Base-by-base conservation (phyloP, 345 rosid genomes). In the Bruguiera sexangula region DNA sequence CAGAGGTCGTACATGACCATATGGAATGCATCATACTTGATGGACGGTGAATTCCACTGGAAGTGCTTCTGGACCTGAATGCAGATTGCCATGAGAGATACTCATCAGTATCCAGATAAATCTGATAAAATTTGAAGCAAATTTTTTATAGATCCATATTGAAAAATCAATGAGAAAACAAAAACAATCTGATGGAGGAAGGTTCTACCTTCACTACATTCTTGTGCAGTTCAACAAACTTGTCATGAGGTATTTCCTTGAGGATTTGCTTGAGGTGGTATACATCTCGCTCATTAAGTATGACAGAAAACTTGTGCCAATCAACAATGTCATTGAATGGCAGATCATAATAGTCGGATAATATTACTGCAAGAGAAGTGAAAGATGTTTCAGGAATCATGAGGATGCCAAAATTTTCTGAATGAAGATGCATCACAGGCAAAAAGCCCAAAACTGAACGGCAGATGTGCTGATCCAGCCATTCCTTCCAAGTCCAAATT, bases 1-100 rank as follows among this genome's bases (percentile, higher is more conserved):
- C 99, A 96, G 48, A 96, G 86, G 55, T 96, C 98, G 58, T 86
- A 89, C 90, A 96, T 90, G 71, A 92, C 89, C 98, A 92, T 92
- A 76, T 96, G 97, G 79, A 96, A 96, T 57, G 96, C 93, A 59
- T 92, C 99, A 5, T 74, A 83, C 72, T 82, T 84, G 54, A 86
- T 19, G 0, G 99, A 89, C 16, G 98, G 96, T 37, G 95, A 68
- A 69, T 92, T 90, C 99, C 99, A 96, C 26, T 90, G 96, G 76
- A 92, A 92, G 78, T 96, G 97, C 82, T 92, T 89, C 65, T 92
- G 98, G 52, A 92, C 92, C 96, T 92, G 76, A 68, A 80, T 22
- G 60, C 18, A 57, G 75, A 81, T 60, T 54, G 57, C 10, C 70
- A 74, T 8, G 32, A 51, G 52, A 60, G 46, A 66, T 54, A 63